Evolutionary conservation across 1,284 basidiomycete species (phyloP).

Genomic region (Rhodotorula glutinis): DNA sequence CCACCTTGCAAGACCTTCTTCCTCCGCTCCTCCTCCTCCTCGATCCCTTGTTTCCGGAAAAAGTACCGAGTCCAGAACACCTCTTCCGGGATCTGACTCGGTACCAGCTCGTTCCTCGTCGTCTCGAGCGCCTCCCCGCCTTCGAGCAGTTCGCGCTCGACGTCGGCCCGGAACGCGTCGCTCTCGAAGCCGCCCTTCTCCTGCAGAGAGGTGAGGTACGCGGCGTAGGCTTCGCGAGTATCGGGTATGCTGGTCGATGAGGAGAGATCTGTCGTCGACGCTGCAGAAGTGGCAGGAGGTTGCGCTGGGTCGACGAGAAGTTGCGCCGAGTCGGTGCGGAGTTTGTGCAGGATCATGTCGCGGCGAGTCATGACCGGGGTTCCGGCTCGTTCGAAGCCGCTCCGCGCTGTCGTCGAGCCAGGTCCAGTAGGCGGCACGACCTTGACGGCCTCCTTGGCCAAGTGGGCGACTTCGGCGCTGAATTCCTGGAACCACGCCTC

Average conservation of each 20-base stretch:
- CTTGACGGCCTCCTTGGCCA: slow-evolving; percentile 71
- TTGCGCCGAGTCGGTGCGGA: slow-evolving; percentile 71
- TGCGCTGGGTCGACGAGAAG: slow-evolving; percentile 69
- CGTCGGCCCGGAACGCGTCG: slow-evolving; percentile 21
- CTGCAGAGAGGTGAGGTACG: slow-evolving; percentile 51
- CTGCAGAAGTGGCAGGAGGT: slow-evolving; percentile 6
- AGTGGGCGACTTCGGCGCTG: slow-evolving; percentile 28
- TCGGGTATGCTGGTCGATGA: slow-evolving; percentile 29
- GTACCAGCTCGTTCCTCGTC: slow-evolving; percentile 53
- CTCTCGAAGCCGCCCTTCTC: slow-evolving; percentile 32
- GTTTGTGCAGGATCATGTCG: slow-evolving; percentile 68
- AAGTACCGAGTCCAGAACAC: slow-evolving; percentile 89
- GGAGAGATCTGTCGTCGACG: slow-evolving; percentile 9
- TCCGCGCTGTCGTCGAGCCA: slow-evolving; percentile 30
- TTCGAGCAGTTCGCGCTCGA: slow-evolving; percentile 54
- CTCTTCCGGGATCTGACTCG: slow-evolving; percentile 60
- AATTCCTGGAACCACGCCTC: slow-evolving; percentile 40
- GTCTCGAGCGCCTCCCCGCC: slow-evolving; percentile 56
- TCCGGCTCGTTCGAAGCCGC: slow-evolving; percentile 24
- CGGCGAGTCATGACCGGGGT: slow-evolving; percentile 59
- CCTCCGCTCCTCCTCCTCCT: slow-evolving; percentile 73
- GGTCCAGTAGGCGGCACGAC: slow-evolving; percentile 67
- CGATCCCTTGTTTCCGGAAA: slow-evolving; percentile 83
- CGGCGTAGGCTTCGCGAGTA: slow-evolving; percentile 59
- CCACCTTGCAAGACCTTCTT: slow-evolving; percentile 74